Evolutionary conservation across 2,329 filamentous ascomycete species (phyloP).

Genomic region (Ceratocystis huliohia): DNA sequence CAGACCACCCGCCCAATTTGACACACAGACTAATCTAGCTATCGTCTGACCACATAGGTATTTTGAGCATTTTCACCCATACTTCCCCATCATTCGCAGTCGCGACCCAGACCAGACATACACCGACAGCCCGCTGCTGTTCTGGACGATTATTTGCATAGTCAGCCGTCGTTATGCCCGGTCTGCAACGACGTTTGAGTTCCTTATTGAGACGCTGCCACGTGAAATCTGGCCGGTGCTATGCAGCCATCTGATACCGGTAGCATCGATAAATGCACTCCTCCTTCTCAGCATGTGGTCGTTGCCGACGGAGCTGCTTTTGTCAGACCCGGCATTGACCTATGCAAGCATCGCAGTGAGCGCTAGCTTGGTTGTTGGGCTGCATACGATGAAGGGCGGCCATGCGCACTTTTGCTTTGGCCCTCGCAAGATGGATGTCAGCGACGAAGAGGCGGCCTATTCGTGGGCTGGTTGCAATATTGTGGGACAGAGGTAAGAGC

Average conservation of each 20-base stretch:
- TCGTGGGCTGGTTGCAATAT: slow-evolving; percentile 44
- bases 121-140: slow-evolving; percentile 36
- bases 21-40: background rate
- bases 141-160: slow-evolving; percentile 43
- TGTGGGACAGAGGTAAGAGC: slow-evolving; percentile 35
- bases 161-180: slow-evolving; percentile 38
- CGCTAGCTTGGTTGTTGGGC: slow-evolving; percentile 36
- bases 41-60: slow-evolving; percentile 29
- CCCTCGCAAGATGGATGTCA: slow-evolving; percentile 32
- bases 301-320: slow-evolving; percentile 38
- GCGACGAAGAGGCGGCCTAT: slow-evolving; percentile 40
- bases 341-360: slow-evolving; percentile 37
- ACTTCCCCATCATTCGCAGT: slow-evolving; percentile 39
- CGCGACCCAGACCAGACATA: slow-evolving; percentile 41
- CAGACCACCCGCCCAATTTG: background rate
- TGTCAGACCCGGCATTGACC: slow-evolving; percentile 38
- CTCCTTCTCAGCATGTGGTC: slow-evolving; percentile 41
- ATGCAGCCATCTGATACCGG: slow-evolving; percentile 32
- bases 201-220: slow-evolving; percentile 36
- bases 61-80: slow-evolving; percentile 40
- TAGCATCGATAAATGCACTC: slow-evolving; percentile 40
- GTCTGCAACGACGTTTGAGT: slow-evolving; percentile 32
- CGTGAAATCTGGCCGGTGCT: slow-evolving; percentile 36
- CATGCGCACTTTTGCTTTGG: slow-evolving; percentile 38
- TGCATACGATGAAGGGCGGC: slow-evolving; percentile 41